phyloP scores from a whole-genome alignment of 768 basidiomycete species.

The Nidularia pulvinata region DNA sequence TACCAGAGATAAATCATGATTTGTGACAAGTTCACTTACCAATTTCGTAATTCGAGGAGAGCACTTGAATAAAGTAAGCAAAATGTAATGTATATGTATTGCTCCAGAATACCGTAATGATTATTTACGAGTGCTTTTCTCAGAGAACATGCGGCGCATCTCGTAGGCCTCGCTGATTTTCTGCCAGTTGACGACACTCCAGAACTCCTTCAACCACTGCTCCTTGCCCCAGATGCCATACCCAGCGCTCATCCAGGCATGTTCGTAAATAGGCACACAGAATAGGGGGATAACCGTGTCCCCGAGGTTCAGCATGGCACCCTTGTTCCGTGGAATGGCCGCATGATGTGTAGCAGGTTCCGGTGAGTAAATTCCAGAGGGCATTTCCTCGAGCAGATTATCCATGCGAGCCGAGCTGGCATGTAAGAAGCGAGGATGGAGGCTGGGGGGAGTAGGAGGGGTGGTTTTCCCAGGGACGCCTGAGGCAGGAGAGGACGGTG shows the following conservation, averaged over 20 bases:
- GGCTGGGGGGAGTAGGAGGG: slow-evolving; percentile 19
- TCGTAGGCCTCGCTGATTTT: slow-evolving; percentile 45
- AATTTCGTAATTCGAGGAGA: too few relatives aligned
- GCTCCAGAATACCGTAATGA: too few relatives aligned
- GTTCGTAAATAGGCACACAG: slow-evolving; percentile 80
- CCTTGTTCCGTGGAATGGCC: not conserved
- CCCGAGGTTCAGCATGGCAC: slow-evolving; percentile 34
- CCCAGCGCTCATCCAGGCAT: slow-evolving; percentile 83
- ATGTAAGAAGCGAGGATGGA: slow-evolving; percentile 22
- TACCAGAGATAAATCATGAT: too few relatives aligned
- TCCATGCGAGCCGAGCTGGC: slow-evolving; percentile 7
- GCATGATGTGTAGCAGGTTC: too few relatives aligned
- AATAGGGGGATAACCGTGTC: slow-evolving; percentile 71
- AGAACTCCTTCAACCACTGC: slow-evolving; percentile 81
- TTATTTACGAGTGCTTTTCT: too few relatives aligned
- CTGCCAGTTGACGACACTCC: slow-evolving; percentile 80
- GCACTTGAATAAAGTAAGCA: too few relatives aligned
- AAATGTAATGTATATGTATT: too few relatives aligned
- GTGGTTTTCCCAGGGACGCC: slow-evolving; percentile 27
- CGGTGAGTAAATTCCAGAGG: too few relatives aligned
- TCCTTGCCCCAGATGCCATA: slow-evolving; percentile 94
- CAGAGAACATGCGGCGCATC: too few relatives aligned
- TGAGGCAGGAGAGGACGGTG: slow-evolving; percentile 41
- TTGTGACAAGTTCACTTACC: too few relatives aligned
- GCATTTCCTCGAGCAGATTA: too few relatives aligned